A percentile compares a stretch with the other conserved stretches of the same genome.
Evolutionary conservation across 192 early-diverging fungal species (phyloP).

Genomic region (Jimgerdemannia flammicorona): DNA sequence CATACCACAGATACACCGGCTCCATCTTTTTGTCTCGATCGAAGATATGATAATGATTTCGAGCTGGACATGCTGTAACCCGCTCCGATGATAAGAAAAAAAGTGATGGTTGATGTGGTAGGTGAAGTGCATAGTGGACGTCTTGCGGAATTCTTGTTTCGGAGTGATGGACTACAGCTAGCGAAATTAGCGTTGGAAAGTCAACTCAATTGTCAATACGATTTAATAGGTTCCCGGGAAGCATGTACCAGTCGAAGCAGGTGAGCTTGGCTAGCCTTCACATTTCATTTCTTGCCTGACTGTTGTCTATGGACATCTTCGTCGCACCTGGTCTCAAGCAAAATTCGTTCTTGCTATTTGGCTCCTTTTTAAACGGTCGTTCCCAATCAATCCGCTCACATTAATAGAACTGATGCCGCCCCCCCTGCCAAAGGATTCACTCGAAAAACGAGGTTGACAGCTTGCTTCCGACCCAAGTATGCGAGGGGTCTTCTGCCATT

Average conservation of each 20-base stretch:
- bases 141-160: not conserved
- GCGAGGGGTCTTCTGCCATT: not conserved
- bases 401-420: not conserved
- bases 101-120: not conserved
- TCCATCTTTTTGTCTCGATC: constrained; percentile 2
- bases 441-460: constrained; percentile 19
- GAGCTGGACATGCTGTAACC: not conserved
- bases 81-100: not conserved
- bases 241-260: too few species aligned
- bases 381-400: not conserved
- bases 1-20: too few species aligned
- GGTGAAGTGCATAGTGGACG: not conserved
- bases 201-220: too few species aligned
- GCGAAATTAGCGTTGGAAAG: too few species aligned
- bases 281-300: too few species aligned
- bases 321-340: too few species aligned
- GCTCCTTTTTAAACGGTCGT: not conserved
- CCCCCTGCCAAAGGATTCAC: constrained; percentile 2
- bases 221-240: too few species aligned
- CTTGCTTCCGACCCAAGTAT: constrained; percentile 22
- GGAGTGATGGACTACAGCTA: too few species aligned
- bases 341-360: too few species aligned
- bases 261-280: too few species aligned
- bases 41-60: constrained; percentile 20
- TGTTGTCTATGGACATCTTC: too few species aligned